phyloP scores from a whole-genome alignment of 2,329 filamentous ascomycete genomes.

The Alternaria dauci region DNA sequence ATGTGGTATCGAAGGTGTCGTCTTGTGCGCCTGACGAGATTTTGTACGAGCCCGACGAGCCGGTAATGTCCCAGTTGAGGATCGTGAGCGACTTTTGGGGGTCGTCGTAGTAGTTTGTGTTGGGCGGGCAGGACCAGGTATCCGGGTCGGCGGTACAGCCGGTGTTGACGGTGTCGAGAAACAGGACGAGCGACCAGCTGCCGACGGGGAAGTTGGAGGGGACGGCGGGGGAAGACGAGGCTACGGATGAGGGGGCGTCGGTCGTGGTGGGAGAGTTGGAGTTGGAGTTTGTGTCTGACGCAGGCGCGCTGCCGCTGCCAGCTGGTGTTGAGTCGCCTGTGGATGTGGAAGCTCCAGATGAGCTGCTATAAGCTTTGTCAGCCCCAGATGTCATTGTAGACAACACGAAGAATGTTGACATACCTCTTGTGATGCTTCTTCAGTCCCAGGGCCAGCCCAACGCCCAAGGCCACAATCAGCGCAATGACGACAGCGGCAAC shows the following conservation, averaged over 20 bases:
- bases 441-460: slow-evolving; percentile 54
- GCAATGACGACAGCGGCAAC: slow-evolving; percentile 45
- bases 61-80: slow-evolving; percentile 69
- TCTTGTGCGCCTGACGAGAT: slow-evolving; percentile 63
- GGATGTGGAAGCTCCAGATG: not conserved
- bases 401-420: not conserved
- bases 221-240: slow-evolving; percentile 25
- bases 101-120: slow-evolving; percentile 58
- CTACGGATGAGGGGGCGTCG: slow-evolving; percentile 21
- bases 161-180: slow-evolving; percentile 62
- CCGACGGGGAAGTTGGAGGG: slow-evolving; percentile 65
- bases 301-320: not conserved
- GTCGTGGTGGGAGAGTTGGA: slow-evolving; percentile 14
- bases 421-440: slow-evolving; percentile 44
- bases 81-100: slow-evolving; percentile 56
- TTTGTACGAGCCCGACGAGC: slow-evolving; percentile 52
- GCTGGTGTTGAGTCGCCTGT: not conserved
- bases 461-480: slow-evolving; percentile 50
- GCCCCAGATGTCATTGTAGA: not conserved
- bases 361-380: slow-evolving; percentile 14
- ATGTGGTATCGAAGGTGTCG: slow-evolving; percentile 65
- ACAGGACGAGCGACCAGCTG: slow-evolving; percentile 68
- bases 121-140: slow-evolving; percentile 71
- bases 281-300: not conserved
- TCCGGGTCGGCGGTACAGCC: slow-evolving; percentile 66